Evolutionary conservation across 768 basidiomycete genomes (phyloP).

Genomic region (Podaxis mareebaensis): DNA sequence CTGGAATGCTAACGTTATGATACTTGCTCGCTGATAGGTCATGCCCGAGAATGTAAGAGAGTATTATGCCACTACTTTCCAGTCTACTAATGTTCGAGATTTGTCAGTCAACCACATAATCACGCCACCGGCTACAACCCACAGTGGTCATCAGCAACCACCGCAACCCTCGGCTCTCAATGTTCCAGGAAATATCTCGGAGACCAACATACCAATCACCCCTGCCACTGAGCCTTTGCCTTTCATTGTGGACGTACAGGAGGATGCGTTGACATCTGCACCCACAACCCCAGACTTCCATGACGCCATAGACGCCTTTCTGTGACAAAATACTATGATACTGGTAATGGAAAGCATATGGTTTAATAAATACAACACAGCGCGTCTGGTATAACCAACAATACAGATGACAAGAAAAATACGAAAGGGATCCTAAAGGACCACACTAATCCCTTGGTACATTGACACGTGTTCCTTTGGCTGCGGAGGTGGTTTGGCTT

Average conservation of each 20-base stretch:
- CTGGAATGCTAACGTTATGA: neutral
- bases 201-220: neutral
- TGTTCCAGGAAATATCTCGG: neutral
- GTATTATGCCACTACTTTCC: neutral
- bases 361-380: constrained; percentile 12
- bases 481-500: neutral
- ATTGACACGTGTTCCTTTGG: neutral
- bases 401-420: constrained; percentile 11
- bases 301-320: constrained; percentile 18
- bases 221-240: constrained; percentile 3
- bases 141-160: neutral
- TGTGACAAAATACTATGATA: neutral
- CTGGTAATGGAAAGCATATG: constrained; percentile 10
- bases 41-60: constrained; percentile 74
- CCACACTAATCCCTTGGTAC: neutral
- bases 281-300: constrained; percentile 19
- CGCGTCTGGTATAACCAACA: constrained; percentile 3
- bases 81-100: neutral
- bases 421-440: neutral
- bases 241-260: neutral
- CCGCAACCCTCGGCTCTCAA: neutral
- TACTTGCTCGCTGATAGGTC: constrained; percentile 40
- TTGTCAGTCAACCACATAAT: constrained; percentile 45
- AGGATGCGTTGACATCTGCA: neutral
- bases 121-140: constrained; percentile 19